phyloP scores from a whole-genome alignment of 31 red algal species.

The Endocladia muricata region DNA sequence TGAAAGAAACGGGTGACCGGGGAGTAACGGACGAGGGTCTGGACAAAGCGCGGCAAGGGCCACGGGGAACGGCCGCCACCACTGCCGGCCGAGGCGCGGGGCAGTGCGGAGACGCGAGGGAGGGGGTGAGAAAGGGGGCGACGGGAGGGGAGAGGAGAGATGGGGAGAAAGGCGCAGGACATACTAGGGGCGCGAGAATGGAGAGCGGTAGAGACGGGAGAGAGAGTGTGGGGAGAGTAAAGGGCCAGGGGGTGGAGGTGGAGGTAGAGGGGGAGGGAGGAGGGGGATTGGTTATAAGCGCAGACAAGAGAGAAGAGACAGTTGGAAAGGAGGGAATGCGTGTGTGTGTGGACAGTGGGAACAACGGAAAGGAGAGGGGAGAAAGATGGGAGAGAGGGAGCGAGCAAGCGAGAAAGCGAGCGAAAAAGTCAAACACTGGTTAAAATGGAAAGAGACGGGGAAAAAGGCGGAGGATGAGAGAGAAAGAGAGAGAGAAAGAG shows the following conservation, averaged over 20 bases:
- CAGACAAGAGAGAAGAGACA: too few relatives aligned
- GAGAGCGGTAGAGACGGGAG: not conserved
- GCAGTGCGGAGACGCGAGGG: not conserved
- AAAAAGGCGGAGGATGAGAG: too few relatives aligned
- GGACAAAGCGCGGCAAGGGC: slow-evolving; percentile 61
- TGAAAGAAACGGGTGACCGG: slow-evolving; percentile 25
- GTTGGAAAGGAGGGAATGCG: too few relatives aligned
- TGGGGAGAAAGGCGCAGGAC: not conserved
- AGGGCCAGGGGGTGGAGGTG: not conserved
- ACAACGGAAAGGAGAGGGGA: too few relatives aligned
- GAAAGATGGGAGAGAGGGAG: too few relatives aligned
- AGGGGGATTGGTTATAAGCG: not conserved
- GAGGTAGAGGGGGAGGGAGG: not conserved
- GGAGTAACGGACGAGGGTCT: slow-evolving; percentile 39
- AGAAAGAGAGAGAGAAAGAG: too few relatives aligned
- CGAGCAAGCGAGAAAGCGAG: too few relatives aligned
- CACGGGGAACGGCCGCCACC: slow-evolving; percentile 29
- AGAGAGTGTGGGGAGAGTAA: not conserved
- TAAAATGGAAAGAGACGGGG: too few relatives aligned
- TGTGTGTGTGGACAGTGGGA: too few relatives aligned
- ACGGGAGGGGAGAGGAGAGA: not conserved
- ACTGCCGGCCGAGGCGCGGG: not conserved
- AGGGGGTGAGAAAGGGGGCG: not conserved
- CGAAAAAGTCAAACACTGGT: too few relatives aligned
- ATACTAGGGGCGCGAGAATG: not conserved